Conservation (phyloP, 352 stramenopile species). For the Phytophthora vignae region DNA sequence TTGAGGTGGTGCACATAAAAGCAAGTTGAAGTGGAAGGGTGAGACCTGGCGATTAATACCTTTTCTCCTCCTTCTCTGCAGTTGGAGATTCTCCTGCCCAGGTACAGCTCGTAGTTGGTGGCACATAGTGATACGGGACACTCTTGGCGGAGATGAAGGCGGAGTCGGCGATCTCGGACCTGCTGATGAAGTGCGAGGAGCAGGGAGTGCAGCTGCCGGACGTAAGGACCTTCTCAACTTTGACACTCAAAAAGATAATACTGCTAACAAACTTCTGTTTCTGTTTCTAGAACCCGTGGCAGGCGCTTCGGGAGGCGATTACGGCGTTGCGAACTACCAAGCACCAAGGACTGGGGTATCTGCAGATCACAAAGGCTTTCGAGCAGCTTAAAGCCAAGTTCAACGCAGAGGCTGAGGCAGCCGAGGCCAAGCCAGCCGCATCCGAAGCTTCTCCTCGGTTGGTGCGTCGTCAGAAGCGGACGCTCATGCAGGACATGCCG, state of each 20-base stretch:
- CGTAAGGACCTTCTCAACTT: slow-evolving; percentile 21
- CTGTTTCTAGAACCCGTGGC: slow-evolving; percentile 45
- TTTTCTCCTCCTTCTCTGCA: slow-evolving; percentile 15
- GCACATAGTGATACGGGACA: not conserved
- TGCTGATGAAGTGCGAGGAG: slow-evolving; percentile 74
- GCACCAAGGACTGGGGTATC: slow-evolving; percentile 51
- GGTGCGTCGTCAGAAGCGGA: slow-evolving; percentile 22
- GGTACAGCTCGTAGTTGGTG: not conserved
- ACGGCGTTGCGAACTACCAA: slow-evolving; percentile 42
- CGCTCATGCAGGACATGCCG: slow-evolving; percentile 30
- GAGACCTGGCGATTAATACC: not conserved
- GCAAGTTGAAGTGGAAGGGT: slow-evolving; percentile 37
- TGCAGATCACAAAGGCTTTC: slow-evolving; percentile 57
- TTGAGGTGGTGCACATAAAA: slow-evolving; percentile 18
- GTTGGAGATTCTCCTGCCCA: not conserved
- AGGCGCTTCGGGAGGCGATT: slow-evolving; percentile 52
- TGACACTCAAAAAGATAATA: not conserved
- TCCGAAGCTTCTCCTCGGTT: slow-evolving; percentile 7
- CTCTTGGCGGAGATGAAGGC: slow-evolving; percentile 49
- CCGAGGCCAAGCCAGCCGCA: not conserved
- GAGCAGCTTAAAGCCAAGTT: slow-evolving; percentile 48
- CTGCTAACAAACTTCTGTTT: not conserved
- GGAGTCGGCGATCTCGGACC: slow-evolving; percentile 61
- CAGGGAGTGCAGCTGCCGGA: slow-evolving; percentile 49
- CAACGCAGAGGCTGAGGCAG: not conserved